A percentile compares a stretch with the other conserved stretches of the same genome.
These are phyloP conservation scores for Hordeum pubiflorum DNA, from an alignment of 202 grass and related monocot genomes.

Conservation along the genomic window DNA sequence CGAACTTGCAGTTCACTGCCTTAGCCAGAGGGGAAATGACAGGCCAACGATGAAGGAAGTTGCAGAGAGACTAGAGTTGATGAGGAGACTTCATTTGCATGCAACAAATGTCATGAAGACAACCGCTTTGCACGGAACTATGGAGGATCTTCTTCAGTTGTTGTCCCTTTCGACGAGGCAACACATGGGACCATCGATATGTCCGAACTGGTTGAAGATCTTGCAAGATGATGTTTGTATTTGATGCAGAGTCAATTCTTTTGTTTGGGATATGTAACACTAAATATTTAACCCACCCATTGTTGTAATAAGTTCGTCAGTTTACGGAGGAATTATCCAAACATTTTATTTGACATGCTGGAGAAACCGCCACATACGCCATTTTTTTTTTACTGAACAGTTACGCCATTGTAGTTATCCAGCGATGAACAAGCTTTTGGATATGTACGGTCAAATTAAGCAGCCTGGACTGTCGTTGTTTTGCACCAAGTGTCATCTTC, in stretches of 20 bases:
- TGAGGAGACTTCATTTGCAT: neutral
- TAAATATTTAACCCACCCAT: neutral
- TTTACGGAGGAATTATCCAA: neutral
- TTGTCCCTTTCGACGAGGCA: neutral
- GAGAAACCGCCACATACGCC: neutral
- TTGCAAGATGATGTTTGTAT: neutral
- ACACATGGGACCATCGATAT: neutral
- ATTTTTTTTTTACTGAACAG: neutral
- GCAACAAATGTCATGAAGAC: neutral
- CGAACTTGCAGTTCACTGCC: neutral
- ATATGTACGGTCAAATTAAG: neutral
- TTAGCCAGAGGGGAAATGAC: neutral
- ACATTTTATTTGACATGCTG: neutral
- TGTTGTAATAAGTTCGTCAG: neutral
- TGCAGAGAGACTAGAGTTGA: neutral
- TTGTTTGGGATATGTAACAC: neutral
- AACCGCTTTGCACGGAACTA: neutral
- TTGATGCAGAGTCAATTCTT: neutral
- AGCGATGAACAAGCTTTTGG: neutral
- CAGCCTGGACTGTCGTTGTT: neutral
- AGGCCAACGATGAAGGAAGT: neutral
- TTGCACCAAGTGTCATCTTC: neutral
- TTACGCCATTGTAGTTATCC: neutral
- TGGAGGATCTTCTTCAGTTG: neutral
- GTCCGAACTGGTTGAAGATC: neutral